Evolutionary conservation across 495 filamentous ascomycete species (phyloP).

Genomic region (Friedmanniomyces endolithicus): DNA sequence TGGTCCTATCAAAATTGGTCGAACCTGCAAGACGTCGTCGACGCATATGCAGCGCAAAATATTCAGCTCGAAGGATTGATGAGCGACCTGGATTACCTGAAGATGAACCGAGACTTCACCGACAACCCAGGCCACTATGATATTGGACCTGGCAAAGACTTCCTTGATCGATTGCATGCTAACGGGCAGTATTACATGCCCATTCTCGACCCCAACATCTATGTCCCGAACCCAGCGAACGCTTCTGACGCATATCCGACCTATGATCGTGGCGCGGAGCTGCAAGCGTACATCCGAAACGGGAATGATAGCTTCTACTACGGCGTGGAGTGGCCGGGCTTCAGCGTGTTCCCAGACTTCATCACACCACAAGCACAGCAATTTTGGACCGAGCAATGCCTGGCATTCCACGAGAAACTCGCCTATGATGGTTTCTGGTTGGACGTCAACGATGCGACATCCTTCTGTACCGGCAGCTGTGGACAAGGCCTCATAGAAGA

Average conservation of each 20-base stretch:
- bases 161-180: conserved; percentile 16
- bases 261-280: conserved; percentile 11
- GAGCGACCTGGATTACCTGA: conserved; percentile 21
- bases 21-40: conserved; percentile 16
- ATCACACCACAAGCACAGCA: conserved; percentile 5
- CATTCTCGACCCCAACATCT: conserved; percentile 18
- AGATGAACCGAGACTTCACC: conserved; percentile 17
- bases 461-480: conserved; percentile 18
- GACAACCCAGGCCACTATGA: conserved; percentile 9
- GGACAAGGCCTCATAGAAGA: conserved; percentile 5
- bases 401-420: conserved; percentile 10
- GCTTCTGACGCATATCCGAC: conserved; percentile 12
- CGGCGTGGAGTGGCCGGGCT: conserved; percentile 19
- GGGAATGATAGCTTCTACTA: conserved; percentile 16
- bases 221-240: conserved; percentile 15
- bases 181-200: conserved; percentile 18
- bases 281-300: conserved; percentile 12
- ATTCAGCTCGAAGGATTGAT: conserved; percentile 17
- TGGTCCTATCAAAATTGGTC: conserved; percentile 17
- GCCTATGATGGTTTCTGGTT: conserved; percentile 19
- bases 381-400: conserved; percentile 18
- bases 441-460: conserved; percentile 16
- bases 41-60: conserved; percentile 13
- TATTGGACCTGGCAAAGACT: conserved; percentile 10
- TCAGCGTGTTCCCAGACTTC: conserved; percentile 16